Percentiles rank a stretch among this genome's conserved stretches.
phyloP scores from a whole-genome alignment of 176 grass and related monocot species.

The Musa itinerans region DNA sequence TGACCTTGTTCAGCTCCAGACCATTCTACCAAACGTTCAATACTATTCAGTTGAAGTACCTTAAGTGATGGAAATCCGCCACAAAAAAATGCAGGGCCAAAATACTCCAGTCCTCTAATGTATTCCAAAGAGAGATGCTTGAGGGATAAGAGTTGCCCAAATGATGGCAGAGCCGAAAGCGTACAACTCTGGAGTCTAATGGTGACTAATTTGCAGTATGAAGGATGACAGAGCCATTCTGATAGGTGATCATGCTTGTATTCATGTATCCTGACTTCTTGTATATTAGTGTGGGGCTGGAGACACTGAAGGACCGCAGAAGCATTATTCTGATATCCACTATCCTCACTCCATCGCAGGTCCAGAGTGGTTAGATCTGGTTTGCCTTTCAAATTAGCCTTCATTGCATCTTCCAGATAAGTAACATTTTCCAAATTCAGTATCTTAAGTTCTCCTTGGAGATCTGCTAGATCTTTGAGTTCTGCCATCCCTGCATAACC shows the following conservation, averaged over 20 bases:
- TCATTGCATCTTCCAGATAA: not conserved
- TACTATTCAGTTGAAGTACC: not conserved
- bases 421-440: constrained; percentile 15
- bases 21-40: constrained; percentile 3
- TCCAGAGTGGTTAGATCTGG: not conserved
- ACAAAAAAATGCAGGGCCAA: constrained; percentile 11
- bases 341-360: not conserved
- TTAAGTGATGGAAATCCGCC: constrained; percentile 7
- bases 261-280: not conserved
- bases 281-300: constrained; percentile 16
- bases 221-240: constrained; percentile 15
- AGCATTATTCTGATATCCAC: not conserved
- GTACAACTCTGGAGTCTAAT: not conserved
- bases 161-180: not conserved
- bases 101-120: not conserved
- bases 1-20: not conserved
- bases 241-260: constrained; percentile 1
- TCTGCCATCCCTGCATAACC: not conserved
- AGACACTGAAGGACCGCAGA: not conserved
- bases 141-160: constrained; percentile 21
- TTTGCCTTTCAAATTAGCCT: constrained; percentile 13
- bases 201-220: constrained; percentile 11
- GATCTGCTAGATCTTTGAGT: constrained; percentile 15
- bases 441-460: constrained; percentile 19
- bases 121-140: constrained; percentile 6